Evolutionary conservation across 148 eudicot genomes (phyloP).

Genomic region (Vaccinium myrtillus): DNA sequence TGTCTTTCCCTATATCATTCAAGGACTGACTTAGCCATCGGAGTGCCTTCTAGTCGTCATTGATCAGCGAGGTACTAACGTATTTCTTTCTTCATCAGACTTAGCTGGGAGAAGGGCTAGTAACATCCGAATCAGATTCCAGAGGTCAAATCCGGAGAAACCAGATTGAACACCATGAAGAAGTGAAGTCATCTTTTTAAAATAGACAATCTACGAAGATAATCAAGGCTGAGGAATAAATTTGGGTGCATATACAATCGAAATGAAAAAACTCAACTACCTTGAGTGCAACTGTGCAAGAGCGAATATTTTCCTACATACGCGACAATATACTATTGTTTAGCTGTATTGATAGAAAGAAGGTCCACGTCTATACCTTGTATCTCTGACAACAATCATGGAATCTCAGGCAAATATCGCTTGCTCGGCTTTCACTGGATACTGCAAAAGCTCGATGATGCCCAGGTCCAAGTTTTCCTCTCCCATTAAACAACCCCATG

Average conservation of each 20-base stretch:
- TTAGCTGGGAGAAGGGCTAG: no score
- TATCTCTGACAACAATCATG: slow-evolving; percentile 94
- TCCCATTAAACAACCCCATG: slow-evolving; percentile 83
- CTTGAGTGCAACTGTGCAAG: background rate
- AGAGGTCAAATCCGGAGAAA: no score
- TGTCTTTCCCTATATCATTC: no score
- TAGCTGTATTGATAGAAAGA: slow-evolving; percentile 6
- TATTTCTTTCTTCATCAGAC: no score
- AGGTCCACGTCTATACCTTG: slow-evolving; percentile 47
- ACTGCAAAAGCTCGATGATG: slow-evolving; percentile 90
- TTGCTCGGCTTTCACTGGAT: slow-evolving; percentile 90
- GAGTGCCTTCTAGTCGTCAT: no score
- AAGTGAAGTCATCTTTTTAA: background rate
- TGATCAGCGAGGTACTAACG: no score
- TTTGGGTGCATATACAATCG: background rate
- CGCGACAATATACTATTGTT: background rate
- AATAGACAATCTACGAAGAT: background rate
- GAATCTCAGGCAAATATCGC: slow-evolving; percentile 84
- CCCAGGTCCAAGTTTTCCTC: slow-evolving; percentile 83
- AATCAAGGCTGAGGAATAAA: background rate
- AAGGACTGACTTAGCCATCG: no score
- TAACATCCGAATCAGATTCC: no score
- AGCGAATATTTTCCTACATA: background rate
- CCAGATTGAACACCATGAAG: background rate
- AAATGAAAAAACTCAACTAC: background rate